Base-by-base conservation (phyloP, 805 yeast genomes). In the Yarrowia osloensis region DNA sequence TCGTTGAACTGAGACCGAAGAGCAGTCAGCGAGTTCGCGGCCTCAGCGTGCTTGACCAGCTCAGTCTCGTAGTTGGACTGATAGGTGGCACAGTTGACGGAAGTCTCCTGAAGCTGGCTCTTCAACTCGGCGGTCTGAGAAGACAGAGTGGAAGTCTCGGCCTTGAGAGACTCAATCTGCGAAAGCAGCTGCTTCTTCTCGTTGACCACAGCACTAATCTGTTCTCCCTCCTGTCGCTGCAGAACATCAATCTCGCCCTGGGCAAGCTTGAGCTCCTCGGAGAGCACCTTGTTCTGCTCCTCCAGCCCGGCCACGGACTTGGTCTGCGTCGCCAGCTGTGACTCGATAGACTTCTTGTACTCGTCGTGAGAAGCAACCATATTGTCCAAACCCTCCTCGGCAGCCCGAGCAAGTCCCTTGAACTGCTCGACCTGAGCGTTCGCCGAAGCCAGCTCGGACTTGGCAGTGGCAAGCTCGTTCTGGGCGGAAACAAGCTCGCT, bases 381-480 rank as follows among this genome's bases (percentile, higher is more conserved):
- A 54, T 81, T 79, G 42, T 78, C 76, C 42, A 90, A 79, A 5
- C 92, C 86, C 65, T 83, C 84, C 73, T 90, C 96, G 3, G 91
- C 85, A 15, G 89, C 85, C 63, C 77, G 77, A 0, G 92, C 86
- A 46, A 90, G 81, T n/a, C 78, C 79, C 67, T 86, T 84, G 73
- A 87, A 84, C 70, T 88, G 87, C n/a, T 81, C 81, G 11, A 84
- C 81, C 71, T 83, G 86, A n/a, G 82, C 79, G 70, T 84, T 84
- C 0, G 90, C 85, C 17, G 83, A 78, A 24, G 81, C 83, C 67
- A 88, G 80, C 67, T 88, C 90, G 52, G 81, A 79, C 65, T 82
- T 80, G 9, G 88, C 78, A 67, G 79, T 79, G 37, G 81, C 82
- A 24, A 84, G 74, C 52, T 83, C 84, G 15, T 76, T 71, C 59